Base-by-base conservation (phyloP, 306 rosid genomes). In the Corylus avellana region DNA sequence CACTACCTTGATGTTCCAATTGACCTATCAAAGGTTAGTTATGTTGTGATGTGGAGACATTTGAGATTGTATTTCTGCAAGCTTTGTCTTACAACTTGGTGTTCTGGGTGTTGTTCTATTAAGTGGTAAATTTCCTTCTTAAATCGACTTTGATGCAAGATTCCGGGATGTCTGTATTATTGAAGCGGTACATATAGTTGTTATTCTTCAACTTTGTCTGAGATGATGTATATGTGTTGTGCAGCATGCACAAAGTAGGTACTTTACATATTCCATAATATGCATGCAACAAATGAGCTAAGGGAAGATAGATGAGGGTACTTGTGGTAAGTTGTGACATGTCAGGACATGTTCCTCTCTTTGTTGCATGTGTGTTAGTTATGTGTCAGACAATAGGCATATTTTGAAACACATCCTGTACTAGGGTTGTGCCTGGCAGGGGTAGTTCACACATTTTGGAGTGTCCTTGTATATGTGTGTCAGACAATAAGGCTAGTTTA, bases 1-100 rank as follows among this genome's bases (percentile, higher is more conserved):
- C 99, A 96, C 87, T 96, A 93, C 88, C 98, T 96, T 87, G 99
- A 96, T 85, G 99, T 96, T 73, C 92, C 99, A 29, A 96, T 96
- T 77, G 99, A 96, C 87, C 87, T 96, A 73, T 91, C 99, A 69
- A 96, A 96, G 99, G 99, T 96, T 62, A 73, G 89, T 86, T 75
- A 37, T 78, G 17, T 32, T 59, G 81, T 64, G 42, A 59, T 74
- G 66, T 44, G 35, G 57, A 54, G 70, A 70, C 49, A 37, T 53
- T 63, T 73, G 69, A 64, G 49, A 51, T 77, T 75, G 48, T 70
- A 69, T 58, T 74, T 58, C 63, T 69, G 62, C 71, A 54, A 67
- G 46, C 35, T 70, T 73, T 69, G 46, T 76, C 69, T 59, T 42
- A 18, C 8, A 39, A n/a, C 48, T 39, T n/a, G 51, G n/a, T 42